Evolutionary conservation across 1,284 basidiomycete species (phyloP), one percentile per base, ranked within the genome.

Genomic region (Cryptococcus sp.): DNA sequence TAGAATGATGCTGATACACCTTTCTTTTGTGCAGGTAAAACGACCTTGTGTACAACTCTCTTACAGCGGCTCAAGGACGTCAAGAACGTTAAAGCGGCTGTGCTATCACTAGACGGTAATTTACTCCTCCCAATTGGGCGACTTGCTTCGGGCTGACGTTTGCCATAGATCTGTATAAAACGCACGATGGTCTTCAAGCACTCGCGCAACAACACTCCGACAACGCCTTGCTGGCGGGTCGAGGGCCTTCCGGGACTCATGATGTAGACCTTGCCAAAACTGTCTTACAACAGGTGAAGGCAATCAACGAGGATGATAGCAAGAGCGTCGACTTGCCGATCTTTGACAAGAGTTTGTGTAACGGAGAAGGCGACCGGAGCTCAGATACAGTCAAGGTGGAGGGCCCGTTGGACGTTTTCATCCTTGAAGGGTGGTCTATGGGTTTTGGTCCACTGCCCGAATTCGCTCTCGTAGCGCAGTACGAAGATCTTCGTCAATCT

Each of bases 261-360:
- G 75, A 77, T 55, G 38, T 70, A 13, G 56, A 54, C 3, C 61
- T 70, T 3, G 66, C 67, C 10, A 45, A 45, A 2, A 23, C 23
- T 0, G 56, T 62, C 25, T 37, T 70, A 2, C 16, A 56, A 3
- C 46, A 55, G 3, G 57, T 70, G 16, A 51, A 54, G 16, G 26
- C 29, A 5, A 63, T 72, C 50, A 68, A 69, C 47, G 58, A 57
- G 15, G 15, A 29, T 0, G 6, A 50, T 7, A 45, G 16, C n/a
- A 48, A 38, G 6, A 65, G 68, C 1, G 81, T 91, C 10, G 77
- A 82, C 37, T 74, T 94, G 17, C 94, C 94, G 0, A 79, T 84
- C 23, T 98, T 93, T 69, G 92, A 97, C 70, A 98, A 98, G 80
- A 89, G 87, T 63, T 73, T 87, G 41, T 85, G 84, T 67, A 75